Percentiles rank a stretch among this genome's conserved stretches.
Evolutionary conservation across 306 rosid species (phyloP).

Genomic region (Cotoneaster glaucophyllus): DNA sequence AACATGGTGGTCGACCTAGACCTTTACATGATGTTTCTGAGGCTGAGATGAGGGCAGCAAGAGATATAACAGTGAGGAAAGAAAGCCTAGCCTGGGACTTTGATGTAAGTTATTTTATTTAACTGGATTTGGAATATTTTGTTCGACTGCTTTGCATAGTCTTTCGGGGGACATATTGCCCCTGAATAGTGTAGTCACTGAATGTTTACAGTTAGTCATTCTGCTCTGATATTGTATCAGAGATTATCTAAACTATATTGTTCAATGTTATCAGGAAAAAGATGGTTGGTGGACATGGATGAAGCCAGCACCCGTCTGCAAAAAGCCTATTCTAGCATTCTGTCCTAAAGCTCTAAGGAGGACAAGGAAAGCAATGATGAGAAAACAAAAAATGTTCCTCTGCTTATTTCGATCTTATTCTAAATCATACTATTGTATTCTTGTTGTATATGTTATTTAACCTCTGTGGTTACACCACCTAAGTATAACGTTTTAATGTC

Average conservation of each 20-base stretch:
- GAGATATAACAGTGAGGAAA: constrained; percentile 41
- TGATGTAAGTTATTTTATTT: constrained; percentile 33
- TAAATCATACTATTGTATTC: not conserved
- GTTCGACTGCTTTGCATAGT: not conserved
- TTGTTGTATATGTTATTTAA: not conserved
- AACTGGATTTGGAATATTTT: not conserved
- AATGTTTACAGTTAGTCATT: not conserved
- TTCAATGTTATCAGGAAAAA: constrained; percentile 29
- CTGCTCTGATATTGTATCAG: not conserved
- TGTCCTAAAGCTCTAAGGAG: constrained; percentile 14
- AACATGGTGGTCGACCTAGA: constrained; percentile 57
- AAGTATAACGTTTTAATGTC: not conserved
- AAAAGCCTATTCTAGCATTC: constrained; percentile 10
- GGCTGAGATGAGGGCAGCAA: constrained; percentile 35
- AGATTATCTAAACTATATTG: not conserved
- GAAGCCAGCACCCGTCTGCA: constrained; percentile 37
- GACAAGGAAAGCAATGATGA: constrained; percentile 16
- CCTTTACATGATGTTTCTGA: constrained; percentile 38
- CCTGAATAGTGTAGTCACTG: not conserved
- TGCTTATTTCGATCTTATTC: not conserved
- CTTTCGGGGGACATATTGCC: not conserved
- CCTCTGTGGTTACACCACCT: not conserved
- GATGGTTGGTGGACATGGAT: constrained; percentile 51
- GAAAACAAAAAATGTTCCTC: not conserved
- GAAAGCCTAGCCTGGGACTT: constrained; percentile 52